phyloP scores from a whole-genome alignment of 192 early-diverging fungal genomes.

The Podila epigama region DNA sequence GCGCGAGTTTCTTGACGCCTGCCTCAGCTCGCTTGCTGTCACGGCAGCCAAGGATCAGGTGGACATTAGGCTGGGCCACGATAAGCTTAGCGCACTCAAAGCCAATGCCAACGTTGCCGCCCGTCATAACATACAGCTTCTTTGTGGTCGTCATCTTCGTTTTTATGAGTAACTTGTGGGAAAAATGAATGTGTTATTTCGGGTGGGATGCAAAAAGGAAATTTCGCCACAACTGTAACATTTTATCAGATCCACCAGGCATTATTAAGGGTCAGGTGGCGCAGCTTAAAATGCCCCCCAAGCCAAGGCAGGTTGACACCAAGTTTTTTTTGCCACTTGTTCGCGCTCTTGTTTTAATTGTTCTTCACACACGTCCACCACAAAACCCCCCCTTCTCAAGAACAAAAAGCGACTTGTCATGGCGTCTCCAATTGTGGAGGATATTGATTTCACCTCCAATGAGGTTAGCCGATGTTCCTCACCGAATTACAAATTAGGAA shows the following conservation, averaged over 20 bases:
- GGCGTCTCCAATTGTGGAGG: conserved; percentile 7
- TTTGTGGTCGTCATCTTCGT: conserved; percentile 1
- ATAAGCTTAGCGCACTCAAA: conserved; percentile 32
- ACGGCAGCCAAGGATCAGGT: conserved; percentile 27
- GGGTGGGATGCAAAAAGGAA: too few relatives aligned
- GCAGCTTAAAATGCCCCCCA: too few relatives aligned
- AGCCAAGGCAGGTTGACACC: too few relatives aligned
- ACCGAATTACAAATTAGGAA: not conserved
- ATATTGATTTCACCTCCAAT: conserved; percentile 5
- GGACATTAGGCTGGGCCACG: conserved; percentile 12
- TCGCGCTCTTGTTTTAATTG: too few relatives aligned
- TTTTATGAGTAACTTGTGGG: not conserved
- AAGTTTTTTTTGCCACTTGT: too few relatives aligned
- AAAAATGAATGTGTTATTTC: not conserved
- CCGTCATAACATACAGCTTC: conserved; percentile 31
- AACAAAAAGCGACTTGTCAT: not conserved
- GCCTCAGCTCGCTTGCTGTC: conserved; percentile 2
- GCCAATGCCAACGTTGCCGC: conserved; percentile 52
- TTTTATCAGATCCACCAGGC: too few relatives aligned
- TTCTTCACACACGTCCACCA: too few relatives aligned
- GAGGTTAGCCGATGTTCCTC: conserved; percentile 1
- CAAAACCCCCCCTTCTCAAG: too few relatives aligned
- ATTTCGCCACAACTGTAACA: not conserved
- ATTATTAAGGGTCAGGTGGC: too few relatives aligned
- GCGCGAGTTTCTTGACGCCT: conserved; percentile 16